Evolutionary conservation across 768 basidiomycete species (phyloP).

Genomic region (Steccherinum ochraceum): DNA sequence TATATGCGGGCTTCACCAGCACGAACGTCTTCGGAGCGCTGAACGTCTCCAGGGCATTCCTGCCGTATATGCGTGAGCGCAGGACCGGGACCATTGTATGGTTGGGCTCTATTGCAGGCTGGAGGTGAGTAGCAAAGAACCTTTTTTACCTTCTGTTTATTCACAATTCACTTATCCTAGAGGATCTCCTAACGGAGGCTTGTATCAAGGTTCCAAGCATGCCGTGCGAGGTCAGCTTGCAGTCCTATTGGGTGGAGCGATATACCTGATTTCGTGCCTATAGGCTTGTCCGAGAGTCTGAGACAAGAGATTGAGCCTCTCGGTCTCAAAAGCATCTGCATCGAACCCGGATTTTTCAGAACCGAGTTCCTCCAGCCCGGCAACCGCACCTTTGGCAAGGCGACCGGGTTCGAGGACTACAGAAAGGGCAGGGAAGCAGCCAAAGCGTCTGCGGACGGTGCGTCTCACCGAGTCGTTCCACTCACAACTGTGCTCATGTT

Average conservation of each 20-base stretch:
- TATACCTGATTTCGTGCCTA: neutral
- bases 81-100: slow-evolving; percentile 37
- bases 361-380: slow-evolving; percentile 6
- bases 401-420: slow-evolving; percentile 12
- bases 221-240: slow-evolving; percentile 22
- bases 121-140: slow-evolving; percentile 5
- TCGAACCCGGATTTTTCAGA: slow-evolving; percentile 11
- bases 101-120: slow-evolving; percentile 32
- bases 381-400: slow-evolving; percentile 1
- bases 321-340: slow-evolving; percentile 7
- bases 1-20: slow-evolving; percentile 9
- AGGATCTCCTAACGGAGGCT: slow-evolving; percentile 14
- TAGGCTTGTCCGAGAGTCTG: slow-evolving; percentile 24
- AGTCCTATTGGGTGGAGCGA: slow-evolving; percentile 10
- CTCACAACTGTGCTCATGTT: neutral
- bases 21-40: slow-evolving; percentile 41
- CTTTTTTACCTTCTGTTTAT: too few species aligned
- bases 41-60: slow-evolving; percentile 39
- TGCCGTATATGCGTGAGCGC: slow-evolving; percentile 40
- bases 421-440: slow-evolving; percentile 14
- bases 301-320: slow-evolving; percentile 15
- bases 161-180: too few species aligned
- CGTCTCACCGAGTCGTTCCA: neutral
- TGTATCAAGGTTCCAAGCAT: slow-evolving; percentile 36
- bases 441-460: neutral